These are phyloP conservation scores for Eimeria tenella DNA, from an alignment of 169 alveolate species.

Conservation along the genomic window DNA sequence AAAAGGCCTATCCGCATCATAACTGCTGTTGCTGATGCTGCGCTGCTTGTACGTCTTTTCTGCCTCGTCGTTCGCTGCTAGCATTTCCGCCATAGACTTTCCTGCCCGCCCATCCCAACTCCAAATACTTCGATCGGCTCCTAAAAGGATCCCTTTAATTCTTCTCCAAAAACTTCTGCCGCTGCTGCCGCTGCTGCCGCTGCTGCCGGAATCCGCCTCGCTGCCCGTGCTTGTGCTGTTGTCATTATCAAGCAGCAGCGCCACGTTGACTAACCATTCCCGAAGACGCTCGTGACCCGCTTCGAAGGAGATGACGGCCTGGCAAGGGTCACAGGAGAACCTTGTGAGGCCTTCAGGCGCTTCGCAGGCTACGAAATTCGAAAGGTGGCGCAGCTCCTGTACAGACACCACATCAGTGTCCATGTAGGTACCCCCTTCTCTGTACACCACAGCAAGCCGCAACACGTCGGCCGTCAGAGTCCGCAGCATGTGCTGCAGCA, in stretches of 20 bases:
- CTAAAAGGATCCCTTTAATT: neutral
- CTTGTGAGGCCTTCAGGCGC: neutral
- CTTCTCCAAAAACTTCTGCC: neutral
- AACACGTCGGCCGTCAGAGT: neutral
- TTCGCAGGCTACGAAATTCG: neutral
- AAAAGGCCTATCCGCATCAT: neutral
- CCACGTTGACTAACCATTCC: neutral
- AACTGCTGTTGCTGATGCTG: neutral
- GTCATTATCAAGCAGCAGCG: neutral
- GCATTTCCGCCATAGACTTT: neutral
- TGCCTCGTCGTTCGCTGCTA: neutral
- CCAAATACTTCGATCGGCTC: neutral
- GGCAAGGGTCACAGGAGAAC: neutral
- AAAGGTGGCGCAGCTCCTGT: conserved; percentile 1
- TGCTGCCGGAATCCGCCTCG: neutral
- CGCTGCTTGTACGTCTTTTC: neutral
- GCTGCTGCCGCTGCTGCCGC: conserved; percentile 19
- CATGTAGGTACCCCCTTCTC: neutral
- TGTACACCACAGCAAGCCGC: conserved; percentile 13
- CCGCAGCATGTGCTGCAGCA: conserved; percentile 31
- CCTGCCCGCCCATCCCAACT: neutral
- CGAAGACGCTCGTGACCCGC: neutral
- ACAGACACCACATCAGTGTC: conserved; percentile 2
- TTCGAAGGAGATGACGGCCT: neutral
- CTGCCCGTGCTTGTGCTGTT: neutral